Evolutionary conservation across 2,329 filamentous ascomycete genomes (phyloP), one percentile per base, ranked within the genome.

Genomic region (Lasiodiplodia citricola): DNA sequence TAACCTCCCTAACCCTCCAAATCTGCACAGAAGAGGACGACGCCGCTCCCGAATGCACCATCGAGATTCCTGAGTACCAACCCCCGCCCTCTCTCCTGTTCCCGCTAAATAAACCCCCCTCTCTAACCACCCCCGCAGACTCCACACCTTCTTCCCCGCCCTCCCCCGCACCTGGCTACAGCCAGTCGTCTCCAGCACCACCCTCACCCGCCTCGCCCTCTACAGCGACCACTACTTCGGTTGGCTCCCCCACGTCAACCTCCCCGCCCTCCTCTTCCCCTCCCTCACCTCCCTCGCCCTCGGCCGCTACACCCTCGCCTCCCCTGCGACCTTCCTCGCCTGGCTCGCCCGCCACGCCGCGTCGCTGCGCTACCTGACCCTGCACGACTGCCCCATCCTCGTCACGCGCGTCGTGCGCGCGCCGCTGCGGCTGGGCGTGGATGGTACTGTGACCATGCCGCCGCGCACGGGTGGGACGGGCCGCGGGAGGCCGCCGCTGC

Each of bases 351-450:
- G 55, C 14, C 55, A 38, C 31, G 25, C 31, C 6, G 21, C 31
- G 1, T 41, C 55, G 10, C 55, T 58, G 1, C 28, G 28, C 37
- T 5, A 21, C 31, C 55, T 58, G 2, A 10, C n/a, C 28, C 28
- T 58, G 18, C 55, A 38, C 55, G 31, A 58, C 55, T 58, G 55
- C 55, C 55, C 55, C 55, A 58, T 58, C 55, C 28, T 58, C 55
- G 31, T 58, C 31, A 37, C 37, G 28, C 55, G 55, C 55, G 37
- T 58, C 55, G n/a, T 37, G 16, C 16, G 8, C 13, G 7, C 55
- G 28, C 55, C 55, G 3, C 14, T 58, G 18, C 18, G 18, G 7
- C 18, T 58, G 3, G 3, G 7, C 2, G 7, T 18, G 3, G 23
- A 54, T 2, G 23, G 23, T 1, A 10, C 2, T n/a, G n/a, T n/a